phyloP scores from a whole-genome alignment of 768 basidiomycete genomes.

The Nevesoporus exiguus region DNA sequence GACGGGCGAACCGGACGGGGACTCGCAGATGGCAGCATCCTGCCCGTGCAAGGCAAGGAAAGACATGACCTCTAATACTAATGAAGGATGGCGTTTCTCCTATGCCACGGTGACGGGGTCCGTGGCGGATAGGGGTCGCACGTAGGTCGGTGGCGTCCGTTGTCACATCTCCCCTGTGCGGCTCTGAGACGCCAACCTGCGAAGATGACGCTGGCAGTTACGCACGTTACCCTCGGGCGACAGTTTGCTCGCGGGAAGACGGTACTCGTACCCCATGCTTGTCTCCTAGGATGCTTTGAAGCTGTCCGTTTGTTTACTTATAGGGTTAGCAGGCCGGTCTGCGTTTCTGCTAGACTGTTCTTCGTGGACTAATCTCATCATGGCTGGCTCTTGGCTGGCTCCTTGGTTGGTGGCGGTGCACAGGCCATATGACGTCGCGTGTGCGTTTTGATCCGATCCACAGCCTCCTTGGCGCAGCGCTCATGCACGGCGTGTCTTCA shows the following conservation, averaged over 20 bases:
- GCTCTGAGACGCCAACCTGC: too few relatives aligned
- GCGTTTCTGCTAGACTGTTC: too few relatives aligned
- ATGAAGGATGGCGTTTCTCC: too few relatives aligned
- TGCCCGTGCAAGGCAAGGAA: too few relatives aligned
- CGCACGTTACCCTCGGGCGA: neutral
- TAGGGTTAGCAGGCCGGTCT: too few relatives aligned
- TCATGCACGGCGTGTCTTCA: neutral
- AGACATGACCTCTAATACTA: too few relatives aligned
- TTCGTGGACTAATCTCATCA: too few relatives aligned
- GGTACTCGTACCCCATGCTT: neutral
- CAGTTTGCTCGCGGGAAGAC: neutral
- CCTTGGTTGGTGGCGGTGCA: too few relatives aligned
- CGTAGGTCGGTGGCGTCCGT: slow-evolving; percentile 12
- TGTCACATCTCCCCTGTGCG: neutral
- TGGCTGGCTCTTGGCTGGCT: too few relatives aligned
- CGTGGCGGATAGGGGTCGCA: slow-evolving; percentile 3
- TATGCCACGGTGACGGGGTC: neutral
- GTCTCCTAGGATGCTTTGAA: too few relatives aligned
- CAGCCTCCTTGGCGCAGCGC: neutral
- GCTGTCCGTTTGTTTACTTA: neutral
- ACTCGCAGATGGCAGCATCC: too few relatives aligned
- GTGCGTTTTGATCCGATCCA: slow-evolving; percentile 10
- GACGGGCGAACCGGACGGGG: neutral
- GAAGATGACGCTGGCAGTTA: neutral
- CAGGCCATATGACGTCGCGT: too few relatives aligned